phyloP scores from a whole-genome alignment of 371 early-diverging fungal species.

The Mortierella sp. region DNA sequence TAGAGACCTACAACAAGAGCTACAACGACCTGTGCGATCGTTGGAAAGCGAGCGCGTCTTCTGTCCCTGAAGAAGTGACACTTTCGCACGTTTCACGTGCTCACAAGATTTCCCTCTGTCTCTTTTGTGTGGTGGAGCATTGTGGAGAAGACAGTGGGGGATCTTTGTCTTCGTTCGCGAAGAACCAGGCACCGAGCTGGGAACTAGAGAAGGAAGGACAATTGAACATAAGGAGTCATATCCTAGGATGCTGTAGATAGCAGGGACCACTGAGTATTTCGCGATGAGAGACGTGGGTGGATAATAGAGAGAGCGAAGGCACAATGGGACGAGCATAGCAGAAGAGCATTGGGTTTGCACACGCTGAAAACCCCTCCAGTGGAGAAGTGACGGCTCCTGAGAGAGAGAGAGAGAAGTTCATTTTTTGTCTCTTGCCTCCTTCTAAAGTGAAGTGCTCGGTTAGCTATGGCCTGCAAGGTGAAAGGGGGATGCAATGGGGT shows the following conservation, averaged over 20 bases:
- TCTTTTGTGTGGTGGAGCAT: neutral
- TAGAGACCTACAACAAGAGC: too few relatives aligned
- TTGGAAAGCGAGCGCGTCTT: neutral
- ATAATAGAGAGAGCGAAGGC: too few relatives aligned
- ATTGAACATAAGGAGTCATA: too few relatives aligned
- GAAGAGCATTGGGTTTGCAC: too few relatives aligned
- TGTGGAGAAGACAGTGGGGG: neutral
- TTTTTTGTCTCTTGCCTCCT: neutral
- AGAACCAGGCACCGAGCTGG: neutral
- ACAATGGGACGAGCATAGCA: too few relatives aligned
- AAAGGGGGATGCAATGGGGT: neutral
- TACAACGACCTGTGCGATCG: too few relatives aligned
- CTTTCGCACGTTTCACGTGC: constrained; percentile 8
- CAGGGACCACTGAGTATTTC: too few relatives aligned
- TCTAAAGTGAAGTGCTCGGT: neutral
- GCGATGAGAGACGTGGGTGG: too few relatives aligned
- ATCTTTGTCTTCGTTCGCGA: neutral
- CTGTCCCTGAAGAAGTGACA: neutral
- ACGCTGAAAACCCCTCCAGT: too few relatives aligned
- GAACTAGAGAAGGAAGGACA: too few relatives aligned
- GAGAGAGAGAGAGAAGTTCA: neutral
- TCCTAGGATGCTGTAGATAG: too few relatives aligned
- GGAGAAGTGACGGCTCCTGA: neutral
- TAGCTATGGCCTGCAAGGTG: neutral
- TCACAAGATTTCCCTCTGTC: neutral